Evolutionary conservation across 108 stramenopile genomes (phyloP), one percentile per base, ranked within the genome.

Genomic region (Cyclotella sp.): DNA sequence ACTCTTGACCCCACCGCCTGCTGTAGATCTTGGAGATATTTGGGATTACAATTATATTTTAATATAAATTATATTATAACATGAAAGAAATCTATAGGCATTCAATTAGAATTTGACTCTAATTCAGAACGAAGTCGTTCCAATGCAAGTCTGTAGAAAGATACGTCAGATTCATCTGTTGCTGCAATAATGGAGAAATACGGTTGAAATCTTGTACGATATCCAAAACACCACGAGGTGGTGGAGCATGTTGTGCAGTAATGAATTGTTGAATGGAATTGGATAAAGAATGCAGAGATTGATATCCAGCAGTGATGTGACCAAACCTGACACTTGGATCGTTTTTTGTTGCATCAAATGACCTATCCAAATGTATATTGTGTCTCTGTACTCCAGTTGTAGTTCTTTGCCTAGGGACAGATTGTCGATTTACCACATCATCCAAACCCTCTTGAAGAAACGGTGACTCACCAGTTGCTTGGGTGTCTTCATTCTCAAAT

Each of bases 11-110:
- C 70, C 70, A 6, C 54, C 70, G 1, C 70, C 53, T 34, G 39
- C 53, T n/a, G 55, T 70, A 14, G 7, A 58, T 13, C 39, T 70
- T 27, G 70, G 70, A 70, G n/a, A 57, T 24, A 42, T 45, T 65
- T 54, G 53, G 21, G 53, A 54, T 45, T 45, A 45, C 44, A 9
- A 45, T 45, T 13, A 9, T 13, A 45, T 12, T 45, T 13, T 9
- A 45, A 45, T 45, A 9, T 45, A 13, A 45, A 45, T 12, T 45
- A 45, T 12, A 12, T 13, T 45, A 9, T 45, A 45, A 13, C 44
- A 13, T 45, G 13, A 9, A 12, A 13, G 11, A 45, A 45, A 12
- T 45, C 44, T 45, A 12, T 13, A 9, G 9, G 9, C 44, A 45
- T 9, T 13, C 44, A 9, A 45, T 45, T 13, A 9, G 13, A 45